A percentile compares a stretch with the other conserved stretches of the same genome.
phyloP scores from a whole-genome alignment of 345 rosid genomes.

The Eucalyptus marginata region DNA sequence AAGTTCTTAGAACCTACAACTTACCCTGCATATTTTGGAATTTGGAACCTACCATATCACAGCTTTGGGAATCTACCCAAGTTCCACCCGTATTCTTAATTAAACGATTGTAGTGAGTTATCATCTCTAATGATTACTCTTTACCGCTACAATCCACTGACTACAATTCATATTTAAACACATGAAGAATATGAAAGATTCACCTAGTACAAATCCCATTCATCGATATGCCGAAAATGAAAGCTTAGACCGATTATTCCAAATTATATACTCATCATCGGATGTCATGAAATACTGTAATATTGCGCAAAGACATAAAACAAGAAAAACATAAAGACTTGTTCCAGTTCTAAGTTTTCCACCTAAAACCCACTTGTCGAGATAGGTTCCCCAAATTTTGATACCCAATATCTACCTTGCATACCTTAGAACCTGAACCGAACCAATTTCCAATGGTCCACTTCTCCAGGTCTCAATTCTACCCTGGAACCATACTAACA shows the following conservation, averaged over 20 bases:
- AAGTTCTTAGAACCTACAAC: not conserved
- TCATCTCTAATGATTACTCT: not conserved
- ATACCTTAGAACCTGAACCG: no score
- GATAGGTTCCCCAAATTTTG: not conserved
- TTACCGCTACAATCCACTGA: not conserved
- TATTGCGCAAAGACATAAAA: not conserved
- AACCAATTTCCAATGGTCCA: not conserved
- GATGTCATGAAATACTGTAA: not conserved
- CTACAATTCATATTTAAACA: not conserved
- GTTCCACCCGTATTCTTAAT: not conserved
- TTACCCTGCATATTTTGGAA: not conserved
- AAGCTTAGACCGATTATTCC: not conserved
- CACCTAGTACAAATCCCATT: not conserved
- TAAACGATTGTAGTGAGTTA: not conserved
- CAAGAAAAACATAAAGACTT: not conserved
- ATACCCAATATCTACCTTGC: no score
- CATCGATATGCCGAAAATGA: not conserved
- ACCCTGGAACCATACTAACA: not conserved
- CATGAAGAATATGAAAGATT: not conserved
- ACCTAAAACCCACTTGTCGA: no score
- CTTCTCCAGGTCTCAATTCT: not conserved
- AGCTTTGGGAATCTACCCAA: not conserved
- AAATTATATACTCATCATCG: not conserved
- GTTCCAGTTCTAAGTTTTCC: not conserved
- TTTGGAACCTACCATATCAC: not conserved